Conservation (phyloP, 176 grass and related monocot species). For the Calamus simplicifolius region DNA sequence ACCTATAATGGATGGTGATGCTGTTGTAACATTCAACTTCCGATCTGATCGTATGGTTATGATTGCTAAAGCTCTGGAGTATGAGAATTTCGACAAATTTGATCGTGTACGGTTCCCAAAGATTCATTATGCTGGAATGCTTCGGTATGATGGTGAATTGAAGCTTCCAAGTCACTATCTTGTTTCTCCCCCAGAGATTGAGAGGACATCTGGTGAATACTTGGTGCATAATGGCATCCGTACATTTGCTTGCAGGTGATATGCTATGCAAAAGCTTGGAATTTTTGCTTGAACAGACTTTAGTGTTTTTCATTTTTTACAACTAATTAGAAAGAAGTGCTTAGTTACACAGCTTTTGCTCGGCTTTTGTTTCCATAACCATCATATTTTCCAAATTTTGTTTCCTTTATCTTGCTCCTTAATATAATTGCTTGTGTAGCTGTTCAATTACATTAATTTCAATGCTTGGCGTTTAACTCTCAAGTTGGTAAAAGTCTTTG, state of each 20-base stretch:
- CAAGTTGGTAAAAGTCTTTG: too few relatives aligned
- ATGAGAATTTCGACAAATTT: conserved; percentile 84
- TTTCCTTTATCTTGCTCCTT: too few relatives aligned
- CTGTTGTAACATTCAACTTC: conserved; percentile 94
- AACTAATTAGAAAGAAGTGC: too few relatives aligned
- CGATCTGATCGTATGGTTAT: conserved; percentile 95
- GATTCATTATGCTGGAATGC: conserved; percentile 88
- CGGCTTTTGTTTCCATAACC: too few relatives aligned
- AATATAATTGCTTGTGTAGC: too few relatives aligned
- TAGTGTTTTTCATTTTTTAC: too few relatives aligned
- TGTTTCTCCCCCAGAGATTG: conserved; percentile 89
- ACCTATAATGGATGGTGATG: conserved; percentile 84
- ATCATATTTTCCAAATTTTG: too few relatives aligned
- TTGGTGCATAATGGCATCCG: conserved; percentile 87
- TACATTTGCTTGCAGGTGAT: conserved; percentile 97
- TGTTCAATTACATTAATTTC: too few relatives aligned
- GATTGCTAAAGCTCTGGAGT: conserved; percentile 87
- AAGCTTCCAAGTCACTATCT: conserved; percentile 70
- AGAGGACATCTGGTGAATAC: conserved; percentile 97
- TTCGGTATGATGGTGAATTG: conserved; percentile 94
- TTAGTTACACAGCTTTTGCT: too few relatives aligned
- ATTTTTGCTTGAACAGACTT: too few relatives aligned
- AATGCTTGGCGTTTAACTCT: too few relatives aligned
- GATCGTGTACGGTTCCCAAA: conserved; percentile 80
- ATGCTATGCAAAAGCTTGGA: neutral